Evolutionary conservation across 2,329 filamentous ascomycete species (phyloP).

Genomic region (Dryadomyces quercivorus): DNA sequence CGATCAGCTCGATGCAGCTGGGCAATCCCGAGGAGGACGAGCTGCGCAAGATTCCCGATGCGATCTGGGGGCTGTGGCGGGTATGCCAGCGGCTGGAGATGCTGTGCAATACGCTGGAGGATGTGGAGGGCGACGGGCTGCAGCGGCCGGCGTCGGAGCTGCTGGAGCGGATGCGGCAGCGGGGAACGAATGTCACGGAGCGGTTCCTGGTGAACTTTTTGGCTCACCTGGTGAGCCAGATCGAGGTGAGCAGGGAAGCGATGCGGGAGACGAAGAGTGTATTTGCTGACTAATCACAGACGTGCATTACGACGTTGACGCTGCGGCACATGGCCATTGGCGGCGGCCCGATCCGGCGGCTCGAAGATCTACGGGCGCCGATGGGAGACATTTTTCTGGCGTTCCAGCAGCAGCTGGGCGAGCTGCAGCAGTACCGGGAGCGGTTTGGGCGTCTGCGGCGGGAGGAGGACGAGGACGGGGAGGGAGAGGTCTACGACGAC

Average conservation of each 20-base stretch:
- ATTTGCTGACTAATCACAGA: conserved; percentile 32
- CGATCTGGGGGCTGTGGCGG: conserved; percentile 83
- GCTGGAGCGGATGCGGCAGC: conserved; percentile 52
- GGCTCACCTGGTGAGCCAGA: conserved; percentile 88
- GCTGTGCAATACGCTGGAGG: conserved; percentile 81
- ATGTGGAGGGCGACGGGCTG: conserved; percentile 46
- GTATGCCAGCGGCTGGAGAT: conserved; percentile 84
- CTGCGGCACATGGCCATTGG: conserved; percentile 70
- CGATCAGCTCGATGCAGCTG: not conserved
- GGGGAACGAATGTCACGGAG: conserved; percentile 80
- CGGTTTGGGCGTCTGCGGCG: conserved; percentile 31
- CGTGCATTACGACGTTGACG: conserved; percentile 66
- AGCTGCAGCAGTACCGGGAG: conserved; percentile 50
- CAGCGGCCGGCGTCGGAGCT: conserved; percentile 75
- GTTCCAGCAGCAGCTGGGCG: conserved; percentile 47
- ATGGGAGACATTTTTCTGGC: conserved; percentile 60
- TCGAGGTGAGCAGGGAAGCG: conserved; percentile 57
- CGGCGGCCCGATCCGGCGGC: conserved; percentile 44
- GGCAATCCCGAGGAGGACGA: conserved; percentile 4
- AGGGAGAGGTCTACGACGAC: conserved; percentile 11
- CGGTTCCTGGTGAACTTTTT: conserved; percentile 78
- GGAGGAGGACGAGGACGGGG: conserved; percentile 12
- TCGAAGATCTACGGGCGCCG: conserved; percentile 64
- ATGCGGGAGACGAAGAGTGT: not conserved
- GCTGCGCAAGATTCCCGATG: conserved; percentile 35